phyloP scores from a whole-genome alignment of 192 early-diverging fungal species.

The Mortierella hygrophila region DNA sequence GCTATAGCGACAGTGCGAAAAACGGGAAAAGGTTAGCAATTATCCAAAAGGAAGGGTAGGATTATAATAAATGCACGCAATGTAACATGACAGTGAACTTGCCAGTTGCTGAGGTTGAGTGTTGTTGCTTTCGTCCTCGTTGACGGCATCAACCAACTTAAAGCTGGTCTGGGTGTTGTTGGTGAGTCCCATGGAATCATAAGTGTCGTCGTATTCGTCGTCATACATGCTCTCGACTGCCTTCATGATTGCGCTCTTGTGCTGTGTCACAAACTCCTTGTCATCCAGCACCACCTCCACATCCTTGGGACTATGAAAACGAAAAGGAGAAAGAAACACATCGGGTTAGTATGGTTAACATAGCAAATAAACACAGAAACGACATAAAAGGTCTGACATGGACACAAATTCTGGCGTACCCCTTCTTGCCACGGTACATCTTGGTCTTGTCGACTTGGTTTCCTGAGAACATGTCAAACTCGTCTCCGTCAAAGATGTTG shows the following conservation, averaged over 20 bases:
- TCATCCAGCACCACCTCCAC: conserved; percentile 66
- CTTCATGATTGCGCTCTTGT: conserved; percentile 63
- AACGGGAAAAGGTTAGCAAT: neutral
- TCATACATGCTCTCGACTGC: conserved; percentile 72
- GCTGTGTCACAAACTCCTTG: conserved; percentile 64
- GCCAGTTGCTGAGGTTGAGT: neutral
- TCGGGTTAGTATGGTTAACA: neutral
- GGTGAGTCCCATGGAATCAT: conserved; percentile 77
- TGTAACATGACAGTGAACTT: neutral
- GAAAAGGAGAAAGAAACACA: conserved; percentile 4
- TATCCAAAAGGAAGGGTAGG: neutral
- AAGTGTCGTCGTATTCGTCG: conserved; percentile 95
- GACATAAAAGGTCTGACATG: neutral
- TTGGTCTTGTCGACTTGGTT: conserved; percentile 71
- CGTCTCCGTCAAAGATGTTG: conserved; percentile 94
- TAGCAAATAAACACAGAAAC: neutral
- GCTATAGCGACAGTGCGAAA: neutral
- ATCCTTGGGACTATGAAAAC: conserved; percentile 52
- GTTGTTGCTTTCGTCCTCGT: conserved; percentile 31
- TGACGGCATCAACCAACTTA: conserved; percentile 66
- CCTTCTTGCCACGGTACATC: conserved; percentile 80
- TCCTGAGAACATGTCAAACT: conserved; percentile 90
- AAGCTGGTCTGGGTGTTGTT: conserved; percentile 69
- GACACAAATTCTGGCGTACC: conserved; percentile 46
- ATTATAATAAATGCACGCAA: neutral